Percentiles rank a stretch among this genome's conserved stretches.
phyloP scores from a whole-genome alignment of 2,329 filamentous ascomycete species.

The Sclerotinia subarctica region DNA sequence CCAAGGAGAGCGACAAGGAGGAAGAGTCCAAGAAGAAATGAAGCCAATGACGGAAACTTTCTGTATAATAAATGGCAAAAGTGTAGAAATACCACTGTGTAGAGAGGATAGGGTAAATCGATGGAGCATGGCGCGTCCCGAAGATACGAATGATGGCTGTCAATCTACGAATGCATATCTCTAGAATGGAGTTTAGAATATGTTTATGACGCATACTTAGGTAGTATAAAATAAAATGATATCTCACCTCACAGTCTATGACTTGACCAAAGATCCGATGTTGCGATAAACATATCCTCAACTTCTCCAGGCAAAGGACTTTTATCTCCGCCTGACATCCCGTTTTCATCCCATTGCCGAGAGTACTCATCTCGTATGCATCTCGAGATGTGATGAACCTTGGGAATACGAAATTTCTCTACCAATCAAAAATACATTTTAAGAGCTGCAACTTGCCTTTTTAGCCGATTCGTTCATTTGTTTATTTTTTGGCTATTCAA shows the following conservation, averaged over 20 bases:
- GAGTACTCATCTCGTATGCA: constrained; percentile 1
- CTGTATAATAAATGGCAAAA: constrained; percentile 17
- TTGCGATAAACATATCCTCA: not conserved
- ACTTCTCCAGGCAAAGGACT: not conserved
- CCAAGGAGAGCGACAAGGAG: constrained; percentile 19
- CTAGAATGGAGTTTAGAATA: constrained; percentile 8
- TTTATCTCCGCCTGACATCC: not conserved
- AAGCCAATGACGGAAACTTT: not conserved
- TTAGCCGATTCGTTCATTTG: too few species aligned
- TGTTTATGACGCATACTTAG: constrained; percentile 4
- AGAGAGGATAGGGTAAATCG: constrained; percentile 2
- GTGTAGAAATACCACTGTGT: constrained; percentile 10
- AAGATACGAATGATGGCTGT: constrained; percentile 15
- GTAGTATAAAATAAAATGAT: constrained; percentile 20
- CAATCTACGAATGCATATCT: constrained; percentile 2
- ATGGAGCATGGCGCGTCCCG: constrained; percentile 16
- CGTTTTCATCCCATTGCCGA: constrained; percentile 1
- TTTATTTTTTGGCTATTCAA: too few species aligned
- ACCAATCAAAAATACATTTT: not conserved
- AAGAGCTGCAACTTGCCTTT: too few species aligned
- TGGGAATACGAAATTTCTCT: not conserved
- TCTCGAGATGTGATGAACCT: constrained; percentile 1
- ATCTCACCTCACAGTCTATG: constrained; percentile 18
- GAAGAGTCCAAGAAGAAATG: constrained; percentile 22
- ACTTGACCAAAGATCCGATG: not conserved